A percentile compares a stretch with the other conserved stretches of the same genome.
Evolutionary conservation across 2,329 filamentous ascomycete genomes (phyloP).

Genomic region (Aspergillus quadrilineatus): DNA sequence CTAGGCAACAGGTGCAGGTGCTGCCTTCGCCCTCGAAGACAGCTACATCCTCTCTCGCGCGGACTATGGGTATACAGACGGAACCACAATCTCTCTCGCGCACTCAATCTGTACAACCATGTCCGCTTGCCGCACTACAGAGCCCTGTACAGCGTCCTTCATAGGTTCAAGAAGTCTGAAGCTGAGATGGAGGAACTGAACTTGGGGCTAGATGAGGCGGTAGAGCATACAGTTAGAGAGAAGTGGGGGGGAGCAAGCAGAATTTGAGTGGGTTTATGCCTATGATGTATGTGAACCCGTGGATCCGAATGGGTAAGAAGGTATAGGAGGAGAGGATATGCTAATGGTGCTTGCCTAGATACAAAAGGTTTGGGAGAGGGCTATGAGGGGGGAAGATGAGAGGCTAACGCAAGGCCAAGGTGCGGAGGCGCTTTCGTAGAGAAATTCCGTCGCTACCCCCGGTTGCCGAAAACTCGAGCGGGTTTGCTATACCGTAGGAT

Average conservation of each 20-base stretch:
- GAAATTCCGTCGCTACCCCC: too few species aligned
- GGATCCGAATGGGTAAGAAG: too few species aligned
- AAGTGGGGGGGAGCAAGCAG: constrained; percentile 10
- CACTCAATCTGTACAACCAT: constrained; percentile 8
- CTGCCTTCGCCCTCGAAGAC: constrained; percentile 17
- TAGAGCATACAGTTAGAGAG: not conserved
- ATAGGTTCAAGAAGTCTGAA: constrained; percentile 4
- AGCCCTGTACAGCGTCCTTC: constrained; percentile 15
- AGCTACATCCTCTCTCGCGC: constrained; percentile 12
- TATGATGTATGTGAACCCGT: constrained; percentile 7
- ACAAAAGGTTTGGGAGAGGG: constrained; percentile 11
- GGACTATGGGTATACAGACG: constrained; percentile 9
- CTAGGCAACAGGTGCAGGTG: constrained; percentile 7
- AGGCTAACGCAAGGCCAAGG: not conserved
- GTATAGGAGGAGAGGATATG: not conserved
- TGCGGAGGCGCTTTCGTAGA: too few species aligned
- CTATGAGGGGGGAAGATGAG: constrained; percentile 8
- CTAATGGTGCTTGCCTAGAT: constrained; percentile 3
- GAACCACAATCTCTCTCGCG: not conserved
- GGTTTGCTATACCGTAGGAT: too few species aligned
- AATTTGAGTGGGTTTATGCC: constrained; percentile 12
- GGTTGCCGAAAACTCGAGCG: too few species aligned
- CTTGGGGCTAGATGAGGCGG: constrained; percentile 10
- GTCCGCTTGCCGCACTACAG: constrained; percentile 15
- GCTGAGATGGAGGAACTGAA: not conserved